Conservation (phyloP, 208 protist genomes). For the Eutreptiella sp. region DNA sequence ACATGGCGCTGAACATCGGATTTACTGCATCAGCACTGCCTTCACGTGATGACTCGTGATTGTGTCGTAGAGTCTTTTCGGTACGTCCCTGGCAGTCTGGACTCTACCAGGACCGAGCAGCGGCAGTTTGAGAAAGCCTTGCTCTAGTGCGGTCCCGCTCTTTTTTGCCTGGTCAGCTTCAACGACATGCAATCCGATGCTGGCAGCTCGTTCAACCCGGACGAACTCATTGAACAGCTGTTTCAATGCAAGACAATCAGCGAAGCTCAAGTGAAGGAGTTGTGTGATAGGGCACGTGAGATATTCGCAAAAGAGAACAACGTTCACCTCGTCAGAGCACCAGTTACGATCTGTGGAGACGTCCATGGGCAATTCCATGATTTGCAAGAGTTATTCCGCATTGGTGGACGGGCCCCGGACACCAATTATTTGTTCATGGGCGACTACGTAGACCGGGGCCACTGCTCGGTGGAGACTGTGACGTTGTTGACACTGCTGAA, state of each 20-base stretch:
- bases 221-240: constrained; percentile 74
- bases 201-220: constrained; percentile 77
- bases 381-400: constrained; percentile 94
- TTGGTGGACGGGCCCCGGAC: constrained; percentile 87
- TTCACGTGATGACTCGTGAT: too few species aligned
- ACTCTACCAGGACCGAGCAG: too few species aligned
- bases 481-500: constrained; percentile 87
- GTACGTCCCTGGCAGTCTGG: too few species aligned
- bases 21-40: too few species aligned
- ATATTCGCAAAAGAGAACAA: constrained; percentile 84
- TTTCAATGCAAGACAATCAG: constrained; percentile 67
- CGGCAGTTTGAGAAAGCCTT: too few species aligned
- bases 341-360: constrained; percentile 88
- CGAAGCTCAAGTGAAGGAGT: constrained; percentile 66
- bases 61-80: too few species aligned
- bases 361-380: constrained; percentile 96
- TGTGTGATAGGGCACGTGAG: constrained; percentile 82
- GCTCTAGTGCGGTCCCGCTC: too few species aligned
- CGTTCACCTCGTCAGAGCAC: constrained; percentile 74
- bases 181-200: too few species aligned
- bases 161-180: too few species aligned
- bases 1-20: too few species aligned
- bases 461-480: constrained; percentile 87
- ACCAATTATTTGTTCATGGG: constrained; percentile 98
- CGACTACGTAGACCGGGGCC: constrained; percentile 91